A percentile compares a stretch with the other conserved stretches of the same genome.
Evolutionary conservation across 2,329 filamentous ascomycete genomes (phyloP).

Genomic region (Septoria petroselini): DNA sequence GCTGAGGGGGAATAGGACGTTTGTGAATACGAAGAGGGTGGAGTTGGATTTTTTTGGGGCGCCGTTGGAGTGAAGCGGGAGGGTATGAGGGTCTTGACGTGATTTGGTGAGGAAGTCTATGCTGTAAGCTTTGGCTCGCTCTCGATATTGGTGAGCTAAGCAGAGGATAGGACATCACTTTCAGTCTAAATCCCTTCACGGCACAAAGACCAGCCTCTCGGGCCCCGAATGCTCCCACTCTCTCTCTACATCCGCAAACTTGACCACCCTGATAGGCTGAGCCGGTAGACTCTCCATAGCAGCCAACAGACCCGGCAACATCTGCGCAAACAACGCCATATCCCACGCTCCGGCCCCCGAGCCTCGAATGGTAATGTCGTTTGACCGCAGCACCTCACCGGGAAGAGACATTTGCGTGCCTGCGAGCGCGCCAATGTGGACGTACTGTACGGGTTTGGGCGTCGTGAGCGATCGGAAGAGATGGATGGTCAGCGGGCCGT

Average conservation of each 20-base stretch:
- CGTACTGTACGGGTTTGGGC: conserved; percentile 50
- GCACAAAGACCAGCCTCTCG: conserved; percentile 29
- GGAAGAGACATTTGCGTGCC: conserved; percentile 42
- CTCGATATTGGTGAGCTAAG: no score
- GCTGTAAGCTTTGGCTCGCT: no score
- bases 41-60: conserved; percentile 21
- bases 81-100: not conserved
- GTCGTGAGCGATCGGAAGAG: conserved; percentile 45
- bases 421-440: conserved; percentile 52
- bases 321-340: conserved; percentile 25
- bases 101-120: no score
- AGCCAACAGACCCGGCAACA: conserved; percentile 28
- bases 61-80: conserved; percentile 3
- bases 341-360: conserved; percentile 33
- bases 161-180: no score
- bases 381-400: conserved; percentile 47
- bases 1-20: conserved; percentile 18
- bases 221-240: conserved; percentile 28
- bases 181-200: no score
- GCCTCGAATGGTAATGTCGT: conserved; percentile 46
- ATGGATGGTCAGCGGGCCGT: conserved; percentile 47
- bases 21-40: conserved; percentile 20
- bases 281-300: conserved; percentile 23
- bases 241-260: conserved; percentile 29
- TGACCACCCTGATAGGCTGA: conserved; percentile 28